Evolutionary conservation across 2,329 filamentous ascomycete species (phyloP).

Genomic region (Basipetospora chlamydospora): DNA sequence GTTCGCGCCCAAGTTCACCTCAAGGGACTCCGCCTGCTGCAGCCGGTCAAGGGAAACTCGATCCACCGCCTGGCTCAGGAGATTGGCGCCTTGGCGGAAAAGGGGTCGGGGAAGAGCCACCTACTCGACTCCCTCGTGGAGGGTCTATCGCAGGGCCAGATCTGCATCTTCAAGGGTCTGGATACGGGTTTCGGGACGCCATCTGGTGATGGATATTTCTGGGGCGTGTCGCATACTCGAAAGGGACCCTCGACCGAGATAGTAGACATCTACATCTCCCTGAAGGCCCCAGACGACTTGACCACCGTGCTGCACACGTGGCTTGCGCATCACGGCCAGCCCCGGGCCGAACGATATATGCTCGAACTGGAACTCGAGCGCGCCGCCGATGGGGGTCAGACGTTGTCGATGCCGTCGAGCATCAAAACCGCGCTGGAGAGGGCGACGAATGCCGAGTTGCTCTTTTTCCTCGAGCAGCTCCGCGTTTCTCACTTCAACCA

Average conservation of each 20-base stretch:
- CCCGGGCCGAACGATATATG: constrained; percentile 18
- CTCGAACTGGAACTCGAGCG: constrained; percentile 16
- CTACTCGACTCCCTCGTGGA: constrained; percentile 14
- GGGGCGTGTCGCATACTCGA: constrained; percentile 16
- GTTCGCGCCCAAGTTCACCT: constrained; percentile 18
- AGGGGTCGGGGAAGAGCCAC: constrained; percentile 8
- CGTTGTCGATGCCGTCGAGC: constrained; percentile 13
- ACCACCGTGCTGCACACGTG: constrained; percentile 21
- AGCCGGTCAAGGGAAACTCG: constrained; percentile 14
- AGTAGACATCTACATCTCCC: constrained; percentile 21
- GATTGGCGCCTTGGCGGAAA: constrained; percentile 10
- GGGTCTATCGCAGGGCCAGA: constrained; percentile 13
- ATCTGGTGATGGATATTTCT: constrained; percentile 17
- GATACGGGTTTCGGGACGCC: constrained; percentile 20
- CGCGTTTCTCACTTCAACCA: constrained; percentile 12
- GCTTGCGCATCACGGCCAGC: constrained; percentile 20
- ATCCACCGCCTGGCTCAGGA: constrained; percentile 13
- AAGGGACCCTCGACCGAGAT: constrained; percentile 6
- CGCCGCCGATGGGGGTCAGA: constrained; percentile 3
- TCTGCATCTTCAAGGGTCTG: constrained; percentile 19
- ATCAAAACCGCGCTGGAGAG: constrained; percentile 14
- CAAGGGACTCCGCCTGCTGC: constrained; percentile 17
- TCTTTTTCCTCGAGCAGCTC: constrained; percentile 18
- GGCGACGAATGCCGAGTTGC: constrained; percentile 16
- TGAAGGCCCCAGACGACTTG: constrained; percentile 16